These are phyloP conservation scores for Penstemon newberryi DNA, from an alignment of 257 asterid genomes.

Conservation along the genomic window DNA sequence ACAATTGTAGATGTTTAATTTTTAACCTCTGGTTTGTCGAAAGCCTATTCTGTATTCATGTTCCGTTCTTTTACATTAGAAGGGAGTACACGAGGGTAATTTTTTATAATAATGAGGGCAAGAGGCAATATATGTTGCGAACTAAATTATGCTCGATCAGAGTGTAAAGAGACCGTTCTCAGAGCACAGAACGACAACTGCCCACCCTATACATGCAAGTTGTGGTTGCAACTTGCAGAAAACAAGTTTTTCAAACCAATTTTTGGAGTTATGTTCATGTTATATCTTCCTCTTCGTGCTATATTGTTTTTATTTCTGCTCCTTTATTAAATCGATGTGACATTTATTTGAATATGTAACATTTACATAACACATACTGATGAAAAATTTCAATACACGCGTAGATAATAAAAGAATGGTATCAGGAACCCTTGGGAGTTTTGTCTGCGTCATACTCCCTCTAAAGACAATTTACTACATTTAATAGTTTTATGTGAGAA, in stretches of 20 bases:
- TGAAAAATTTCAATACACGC: too few species aligned
- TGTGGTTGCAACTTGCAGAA: not conserved
- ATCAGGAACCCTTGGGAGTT: too few species aligned
- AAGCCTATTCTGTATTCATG: constrained; percentile 21
- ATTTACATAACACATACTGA: too few species aligned
- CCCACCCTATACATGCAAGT: not conserved
- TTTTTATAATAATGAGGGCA: constrained; percentile 40
- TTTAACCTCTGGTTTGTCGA: constrained; percentile 5
- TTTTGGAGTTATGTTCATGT: not conserved
- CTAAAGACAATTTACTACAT: too few species aligned
- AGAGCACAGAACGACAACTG: not conserved
- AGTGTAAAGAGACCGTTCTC: constrained; percentile 29
- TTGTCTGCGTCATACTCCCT: too few species aligned
- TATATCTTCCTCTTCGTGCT: too few species aligned
- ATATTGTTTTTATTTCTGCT: too few species aligned
- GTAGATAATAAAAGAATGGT: too few species aligned
- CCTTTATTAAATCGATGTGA: too few species aligned
- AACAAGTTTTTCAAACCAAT: not conserved
- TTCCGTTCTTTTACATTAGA: constrained; percentile 24
- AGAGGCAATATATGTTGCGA: constrained; percentile 8
- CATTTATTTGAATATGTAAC: too few species aligned
- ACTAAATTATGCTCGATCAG: constrained; percentile 34
- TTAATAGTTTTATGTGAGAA: too few species aligned
- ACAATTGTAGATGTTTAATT: constrained; percentile 23
- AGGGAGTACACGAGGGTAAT: constrained; percentile 18